Conservation (phyloP, 1,139 yeast genomes). For the Yarrowia galli region DNA sequence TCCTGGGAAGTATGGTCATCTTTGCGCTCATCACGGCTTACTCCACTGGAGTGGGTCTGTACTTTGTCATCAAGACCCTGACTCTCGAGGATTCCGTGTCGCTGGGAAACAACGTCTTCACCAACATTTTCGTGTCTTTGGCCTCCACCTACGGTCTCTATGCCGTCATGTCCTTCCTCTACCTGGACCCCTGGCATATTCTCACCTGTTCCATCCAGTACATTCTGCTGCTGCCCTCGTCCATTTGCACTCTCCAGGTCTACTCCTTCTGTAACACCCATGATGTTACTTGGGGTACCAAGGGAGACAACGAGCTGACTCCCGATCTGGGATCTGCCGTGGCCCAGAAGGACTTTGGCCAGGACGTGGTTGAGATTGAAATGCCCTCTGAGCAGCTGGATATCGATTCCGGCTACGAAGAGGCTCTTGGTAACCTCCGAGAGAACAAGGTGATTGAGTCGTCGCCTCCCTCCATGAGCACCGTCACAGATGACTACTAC, state of each 20-base stretch:
- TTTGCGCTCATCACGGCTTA: conserved; percentile 81
- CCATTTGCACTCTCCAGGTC: conserved; percentile 87
- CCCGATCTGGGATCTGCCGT: conserved; percentile 72
- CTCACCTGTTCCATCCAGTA: conserved; percentile 84
- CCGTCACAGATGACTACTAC: conserved; percentile 86
- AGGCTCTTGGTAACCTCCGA: conserved; percentile 73
- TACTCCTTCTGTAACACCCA: conserved; percentile 96
- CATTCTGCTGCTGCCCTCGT: conserved; percentile 87
- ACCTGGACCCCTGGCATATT: conserved; percentile 95
- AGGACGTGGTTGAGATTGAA: conserved; percentile 76
- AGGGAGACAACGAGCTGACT: conserved; percentile 82
- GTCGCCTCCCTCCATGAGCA: conserved; percentile 60
- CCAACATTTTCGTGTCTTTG: conserved; percentile 80
- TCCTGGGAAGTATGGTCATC: conserved; percentile 72
- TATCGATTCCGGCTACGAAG: conserved; percentile 85
- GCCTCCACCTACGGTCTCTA: conserved; percentile 89
- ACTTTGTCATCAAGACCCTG: conserved; percentile 68
- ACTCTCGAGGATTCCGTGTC: conserved; percentile 53
- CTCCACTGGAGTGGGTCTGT: conserved; percentile 82
- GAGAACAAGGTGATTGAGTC: conserved; percentile 65
- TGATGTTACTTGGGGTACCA: conserved; percentile 98
- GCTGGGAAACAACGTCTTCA: conserved; percentile 58
- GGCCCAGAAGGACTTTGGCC: conserved; percentile 61
- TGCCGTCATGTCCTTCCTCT: conserved; percentile 75
- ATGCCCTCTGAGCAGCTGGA: conserved; percentile 90